phyloP scores from a whole-genome alignment of 1,139 yeast species.

The Kurtzmaniella quercitrusa region DNA sequence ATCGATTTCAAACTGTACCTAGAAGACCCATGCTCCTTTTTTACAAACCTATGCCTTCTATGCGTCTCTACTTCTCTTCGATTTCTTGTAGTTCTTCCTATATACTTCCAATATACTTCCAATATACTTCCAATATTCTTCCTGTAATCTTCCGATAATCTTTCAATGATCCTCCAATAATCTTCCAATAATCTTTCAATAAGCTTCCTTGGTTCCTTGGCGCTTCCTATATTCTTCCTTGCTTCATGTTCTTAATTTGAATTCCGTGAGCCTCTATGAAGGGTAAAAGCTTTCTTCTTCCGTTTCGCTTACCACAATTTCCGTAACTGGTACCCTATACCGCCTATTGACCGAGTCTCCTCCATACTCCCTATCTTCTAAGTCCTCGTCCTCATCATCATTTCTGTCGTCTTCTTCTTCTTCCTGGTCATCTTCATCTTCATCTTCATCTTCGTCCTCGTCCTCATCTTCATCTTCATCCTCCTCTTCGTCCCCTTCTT shows the following conservation, averaged over 20 bases:
- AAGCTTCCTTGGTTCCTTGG: too few relatives aligned
- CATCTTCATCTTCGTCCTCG: neutral
- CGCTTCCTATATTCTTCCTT: too few relatives aligned
- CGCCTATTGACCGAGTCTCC: slow-evolving; percentile 23
- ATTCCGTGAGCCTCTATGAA: neutral
- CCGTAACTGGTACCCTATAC: slow-evolving; percentile 50
- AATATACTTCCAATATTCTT: too few relatives aligned
- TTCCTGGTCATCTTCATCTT: slow-evolving; percentile 9
- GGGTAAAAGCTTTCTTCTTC: slow-evolving; percentile 24
- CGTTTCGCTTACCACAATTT: slow-evolving; percentile 43
- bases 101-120: too few relatives aligned
- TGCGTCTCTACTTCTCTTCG: too few relatives aligned
- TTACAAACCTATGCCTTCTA: too few relatives aligned
- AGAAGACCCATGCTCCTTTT: too few relatives aligned
- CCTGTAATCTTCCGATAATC: too few relatives aligned
- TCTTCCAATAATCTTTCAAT: too few relatives aligned
- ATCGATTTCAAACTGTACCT: too few relatives aligned
- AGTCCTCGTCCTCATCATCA: slow-evolving; percentile 21
- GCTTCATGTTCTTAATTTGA: neutral
- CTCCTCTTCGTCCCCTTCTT: slow-evolving; percentile 10
- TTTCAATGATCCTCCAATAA: too few relatives aligned
- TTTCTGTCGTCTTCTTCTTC: slow-evolving; percentile 11
- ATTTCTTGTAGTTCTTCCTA: too few relatives aligned
- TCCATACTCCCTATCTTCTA: slow-evolving; percentile 19
- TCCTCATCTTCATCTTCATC: slow-evolving; percentile 14